Percentiles rank a stretch among this genome's conserved stretches.
phyloP scores from a whole-genome alignment of 1,284 basidiomycete genomes.

The Rhodotorula sp. region DNA sequence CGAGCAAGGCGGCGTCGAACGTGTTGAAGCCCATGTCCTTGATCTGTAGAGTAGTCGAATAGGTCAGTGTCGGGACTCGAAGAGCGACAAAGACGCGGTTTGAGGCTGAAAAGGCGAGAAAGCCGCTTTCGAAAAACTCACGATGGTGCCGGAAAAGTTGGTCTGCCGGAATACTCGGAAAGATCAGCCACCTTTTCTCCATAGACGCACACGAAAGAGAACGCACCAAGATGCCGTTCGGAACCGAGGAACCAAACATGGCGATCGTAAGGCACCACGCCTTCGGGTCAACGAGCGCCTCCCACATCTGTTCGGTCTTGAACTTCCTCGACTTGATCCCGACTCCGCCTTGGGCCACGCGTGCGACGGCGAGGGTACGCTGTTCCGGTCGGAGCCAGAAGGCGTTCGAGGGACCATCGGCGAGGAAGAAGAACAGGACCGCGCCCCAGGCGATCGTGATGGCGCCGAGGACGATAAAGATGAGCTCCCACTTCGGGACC shows the following conservation, averaged over 20 bases:
- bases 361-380: constrained; percentile 46
- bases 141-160: constrained; percentile 49
- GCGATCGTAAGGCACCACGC: constrained; percentile 43
- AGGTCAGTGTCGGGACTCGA: too few species aligned
- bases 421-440: constrained; percentile 48
- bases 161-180: constrained; percentile 34
- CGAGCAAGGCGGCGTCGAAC: constrained; percentile 45
- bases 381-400: constrained; percentile 47
- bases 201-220: not conserved
- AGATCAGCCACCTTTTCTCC: too few species aligned
- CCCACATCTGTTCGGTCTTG: constrained; percentile 45
- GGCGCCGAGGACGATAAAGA: constrained; percentile 49
- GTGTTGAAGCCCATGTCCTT: constrained; percentile 37
- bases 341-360: constrained; percentile 46
- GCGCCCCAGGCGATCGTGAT: constrained; percentile 45
- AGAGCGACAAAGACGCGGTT: too few species aligned
- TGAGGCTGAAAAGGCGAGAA: too few species aligned
- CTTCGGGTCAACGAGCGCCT: constrained; percentile 47
- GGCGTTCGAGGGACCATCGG: constrained; percentile 48
- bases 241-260: constrained; percentile 45
- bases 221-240: constrained; percentile 45
- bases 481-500: constrained; percentile 45
- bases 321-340: constrained; percentile 47
- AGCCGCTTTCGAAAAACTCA: constrained; percentile 22
- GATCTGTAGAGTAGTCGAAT: constrained; percentile 18